Base-by-base conservation (phyloP, 139 green algal genomes). In the Astrephomene gubernaculifera region DNA sequence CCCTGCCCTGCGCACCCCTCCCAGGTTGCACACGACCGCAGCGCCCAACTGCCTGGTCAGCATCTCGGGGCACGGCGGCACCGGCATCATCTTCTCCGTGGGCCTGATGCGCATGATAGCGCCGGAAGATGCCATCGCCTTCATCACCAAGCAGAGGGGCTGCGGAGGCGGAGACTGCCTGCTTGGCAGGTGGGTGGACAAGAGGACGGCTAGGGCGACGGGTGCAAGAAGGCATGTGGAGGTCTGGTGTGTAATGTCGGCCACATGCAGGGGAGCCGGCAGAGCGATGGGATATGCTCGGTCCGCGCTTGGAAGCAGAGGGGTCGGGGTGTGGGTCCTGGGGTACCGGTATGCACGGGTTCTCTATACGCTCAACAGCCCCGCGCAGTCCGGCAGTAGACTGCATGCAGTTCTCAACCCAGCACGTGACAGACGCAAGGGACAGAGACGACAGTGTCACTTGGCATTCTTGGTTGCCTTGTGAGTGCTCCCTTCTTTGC, bases 91-190 rank as follows among this genome's bases (percentile, higher is more conserved):
- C 31, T n/a, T 85, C 27, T 54, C n/a, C 31, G 79, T 68, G 25
- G 79, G 79, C 31, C 79, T 85, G 5, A 68, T 85, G 79, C 79
- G 79, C 22, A 44, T 76, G 31, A 44, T 75, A 21, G 29, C 45
- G 22, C 43, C 64, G 27, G 24, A 76, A 29, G 79, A 65, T 8
- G 44, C 64, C 12, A 29, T 85, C 29, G 38, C 36, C 36, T 76
- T 68, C 43, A 85, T 85, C 43, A 67, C 24, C 7, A 29, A 24
- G 4, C 79, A 76, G 64, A 44, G 27, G 21, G 79, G 79, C 31
- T 85, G 79, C 45, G 64, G 64, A 4, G 79, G 79, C 3, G 63
- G 79, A 0, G 79, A 85, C 79, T 85, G 79, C 79, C 33, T 85
- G 24, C 44, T 85, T 43, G 45, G 53, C 64, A 67, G 64, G 79